Evolutionary conservation across 352 stramenopile genomes (phyloP).

Genomic region (Phytophthora pseudosyringae): DNA sequence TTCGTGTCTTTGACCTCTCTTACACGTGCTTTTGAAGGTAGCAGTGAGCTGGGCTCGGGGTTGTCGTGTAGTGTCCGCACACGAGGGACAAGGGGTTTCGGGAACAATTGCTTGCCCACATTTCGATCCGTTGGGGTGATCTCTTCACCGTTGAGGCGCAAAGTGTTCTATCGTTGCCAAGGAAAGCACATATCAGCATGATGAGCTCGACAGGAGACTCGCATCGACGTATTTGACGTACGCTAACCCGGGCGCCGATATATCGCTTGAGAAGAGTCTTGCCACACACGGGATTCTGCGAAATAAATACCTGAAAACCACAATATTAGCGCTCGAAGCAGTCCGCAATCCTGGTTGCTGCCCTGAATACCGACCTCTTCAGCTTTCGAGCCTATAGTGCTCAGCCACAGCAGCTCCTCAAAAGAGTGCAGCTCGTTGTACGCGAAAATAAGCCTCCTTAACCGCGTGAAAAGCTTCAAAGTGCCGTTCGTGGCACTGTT

Average conservation of each 20-base stretch:
- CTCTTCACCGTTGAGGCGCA: slow-evolving; percentile 68
- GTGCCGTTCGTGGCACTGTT: slow-evolving; percentile 42
- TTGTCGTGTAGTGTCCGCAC: slow-evolving; percentile 9
- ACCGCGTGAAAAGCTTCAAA: slow-evolving; percentile 63
- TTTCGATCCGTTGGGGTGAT: slow-evolving; percentile 55
- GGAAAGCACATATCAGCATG: not conserved
- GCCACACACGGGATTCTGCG: slow-evolving; percentile 60
- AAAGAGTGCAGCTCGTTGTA: slow-evolving; percentile 73
- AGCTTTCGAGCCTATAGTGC: slow-evolving; percentile 50
- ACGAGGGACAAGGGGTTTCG: slow-evolving; percentile 32
- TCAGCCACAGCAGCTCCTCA: slow-evolving; percentile 70
- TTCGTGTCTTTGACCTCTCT: slow-evolving; percentile 34
- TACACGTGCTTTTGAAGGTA: slow-evolving; percentile 23
- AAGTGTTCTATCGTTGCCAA: slow-evolving; percentile 48
- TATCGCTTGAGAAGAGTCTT: slow-evolving; percentile 64
- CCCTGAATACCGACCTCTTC: slow-evolving; percentile 63
- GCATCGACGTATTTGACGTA: slow-evolving; percentile 28
- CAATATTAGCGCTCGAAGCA: not conserved
- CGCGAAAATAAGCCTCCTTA: slow-evolving; percentile 67
- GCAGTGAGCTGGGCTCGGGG: slow-evolving; percentile 9
- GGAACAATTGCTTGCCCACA: slow-evolving; percentile 64
- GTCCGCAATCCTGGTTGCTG: not conserved
- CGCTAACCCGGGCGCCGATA: slow-evolving; percentile 53
- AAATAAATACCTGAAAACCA: slow-evolving; percentile 60
- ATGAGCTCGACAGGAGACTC: not conserved